Evolutionary conservation across 805 yeast species (phyloP), one percentile per base, ranked within the genome.

Genomic region (Naumovozyma castellii): DNA sequence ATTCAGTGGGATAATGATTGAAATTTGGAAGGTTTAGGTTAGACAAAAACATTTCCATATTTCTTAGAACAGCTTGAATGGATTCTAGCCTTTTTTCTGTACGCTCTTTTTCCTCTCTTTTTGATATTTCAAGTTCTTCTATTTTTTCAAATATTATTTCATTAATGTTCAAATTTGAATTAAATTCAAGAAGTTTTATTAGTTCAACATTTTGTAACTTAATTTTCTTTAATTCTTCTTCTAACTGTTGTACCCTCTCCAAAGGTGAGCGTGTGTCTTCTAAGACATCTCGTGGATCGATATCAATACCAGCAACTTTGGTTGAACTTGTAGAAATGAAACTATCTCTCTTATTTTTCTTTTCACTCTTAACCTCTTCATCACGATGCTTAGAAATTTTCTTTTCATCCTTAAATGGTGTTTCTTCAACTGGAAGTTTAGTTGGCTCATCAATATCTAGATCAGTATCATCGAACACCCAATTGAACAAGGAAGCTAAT

Each of bases 291-390:
- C 10, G n/a, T n/a, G n/a, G n/a, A n/a, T n/a, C n/a, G n/a, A n/a
- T n/a, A n/a, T n/a, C n/a, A n/a, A n/a, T n/a, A n/a, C 5, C 17
- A 20, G 6, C 27, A 10, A 22, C 27, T 20, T 47, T 48, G 3
- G 51, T 47, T 13, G 49, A 43, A 5, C 42, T 45, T n/a, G 51
- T 45, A 3, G 55, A 51, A 10, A 51, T 44, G 32, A 43, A 49
- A 34, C 55, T 50, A 34, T 48, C 42, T 40, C 54, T 47, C 40
- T 49, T 50, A 18, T 46, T 40, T n/a, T n/a, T n/a, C n/a, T n/a
- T n/a, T n/a, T n/a, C n/a, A n/a, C n/a, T n/a, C n/a, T n/a, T n/a
- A n/a, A n/a, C n/a, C n/a, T n/a, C n/a, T n/a, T n/a, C n/a, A n/a
- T n/a, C n/a, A n/a, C n/a, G n/a, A n/a, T n/a, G n/a, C n/a, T n/a